Evolutionary conservation across 179 eudicot genomes (phyloP).

Genomic region (Beta lomatogona): DNA sequence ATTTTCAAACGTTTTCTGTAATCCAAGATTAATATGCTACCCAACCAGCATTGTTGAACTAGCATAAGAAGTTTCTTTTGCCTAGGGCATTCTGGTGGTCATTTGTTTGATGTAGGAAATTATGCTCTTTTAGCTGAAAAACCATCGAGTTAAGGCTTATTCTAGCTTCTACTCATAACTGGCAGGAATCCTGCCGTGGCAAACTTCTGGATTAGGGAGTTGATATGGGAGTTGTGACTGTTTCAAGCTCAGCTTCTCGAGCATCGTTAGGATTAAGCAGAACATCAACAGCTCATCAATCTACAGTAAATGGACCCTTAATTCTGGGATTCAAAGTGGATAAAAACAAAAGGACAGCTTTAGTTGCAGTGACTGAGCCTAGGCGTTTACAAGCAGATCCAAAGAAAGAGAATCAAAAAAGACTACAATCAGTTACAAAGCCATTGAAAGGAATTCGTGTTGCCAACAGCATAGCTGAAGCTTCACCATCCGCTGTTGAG

Average conservation of each 20-base stretch:
- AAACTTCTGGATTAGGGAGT: constrained; percentile 10
- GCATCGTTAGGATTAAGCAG: constrained; percentile 65
- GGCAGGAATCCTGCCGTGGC: constrained; percentile 27
- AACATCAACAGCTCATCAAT: constrained; percentile 41
- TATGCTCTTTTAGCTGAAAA: not conserved
- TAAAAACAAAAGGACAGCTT: constrained; percentile 48
- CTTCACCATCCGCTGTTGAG: constrained; percentile 45
- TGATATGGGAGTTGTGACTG: constrained; percentile 97
- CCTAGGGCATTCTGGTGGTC: not conserved
- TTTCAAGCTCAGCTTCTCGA: constrained; percentile 79
- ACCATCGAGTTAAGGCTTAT: not conserved
- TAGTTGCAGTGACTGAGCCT: constrained; percentile 54
- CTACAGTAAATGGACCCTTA: constrained; percentile 45
- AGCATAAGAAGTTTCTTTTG: not conserved
- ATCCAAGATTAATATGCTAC: not conserved
- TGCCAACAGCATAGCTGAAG: constrained; percentile 42
- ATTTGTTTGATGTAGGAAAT: not conserved
- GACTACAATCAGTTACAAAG: constrained; percentile 45
- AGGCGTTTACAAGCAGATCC: constrained; percentile 45
- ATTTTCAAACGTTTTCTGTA: not conserved
- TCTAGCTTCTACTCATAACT: not conserved
- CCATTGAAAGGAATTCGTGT: constrained; percentile 51
- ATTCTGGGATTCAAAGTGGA: constrained; percentile 65
- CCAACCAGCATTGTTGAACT: not conserved
- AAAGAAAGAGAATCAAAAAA: constrained; percentile 59